Base-by-base conservation (phyloP, 2,329 filamentous ascomycete species). In the Lojkania enalia region DNA sequence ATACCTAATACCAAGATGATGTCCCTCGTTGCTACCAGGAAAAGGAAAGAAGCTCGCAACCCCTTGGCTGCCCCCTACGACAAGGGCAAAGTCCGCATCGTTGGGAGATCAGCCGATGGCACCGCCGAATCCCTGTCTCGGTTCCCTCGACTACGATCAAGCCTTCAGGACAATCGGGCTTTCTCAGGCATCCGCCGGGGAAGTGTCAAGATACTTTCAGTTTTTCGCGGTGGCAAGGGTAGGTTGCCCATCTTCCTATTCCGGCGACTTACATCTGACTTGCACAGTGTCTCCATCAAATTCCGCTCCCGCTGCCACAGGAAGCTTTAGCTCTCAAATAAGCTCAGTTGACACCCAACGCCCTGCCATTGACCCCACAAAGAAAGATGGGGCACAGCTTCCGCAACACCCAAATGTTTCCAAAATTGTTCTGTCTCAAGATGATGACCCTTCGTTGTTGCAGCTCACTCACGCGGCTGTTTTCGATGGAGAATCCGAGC, bases 401-500 rank as follows among this genome's bases (percentile, higher is more conserved):
- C 29, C 54, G 27, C 49, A 51, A 29, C 46, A 35, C 14, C 51
- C 51, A 48, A 56, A 48, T 20, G 44, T 57, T 20, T 51, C 48
- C 15, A 48, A 54, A 16, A 39, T 51, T n/a, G 31, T 49, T 14
- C 39, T 46, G 1, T 44, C 39, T 29, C 49, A 49, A 13, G 49
- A 49, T 14, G 36, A 45, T 5, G 45, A 47, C 9, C 57, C 60
- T 5, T 63, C 59, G 9, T 31, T 58, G 11, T 32, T 57, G 6
- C 59, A 60, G 20, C 52, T 66, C 13, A 57, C 60, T 23, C 61
- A 60, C 25, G 51, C 64, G 37, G 52, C 59, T 11, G 52, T 49
- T 3, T 61, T 65, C 30, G 66, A 70, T 53, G 64, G 66, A 37
- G 64, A 67, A 31, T 69, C 63, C 7, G 65, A 69, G 23, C 65